Percentiles rank a stretch among this genome's conserved stretches.
These are phyloP conservation scores for Trypanosoma vivax DNA, from an alignment of 208 protist genomes.

Conservation along the genomic window DNA sequence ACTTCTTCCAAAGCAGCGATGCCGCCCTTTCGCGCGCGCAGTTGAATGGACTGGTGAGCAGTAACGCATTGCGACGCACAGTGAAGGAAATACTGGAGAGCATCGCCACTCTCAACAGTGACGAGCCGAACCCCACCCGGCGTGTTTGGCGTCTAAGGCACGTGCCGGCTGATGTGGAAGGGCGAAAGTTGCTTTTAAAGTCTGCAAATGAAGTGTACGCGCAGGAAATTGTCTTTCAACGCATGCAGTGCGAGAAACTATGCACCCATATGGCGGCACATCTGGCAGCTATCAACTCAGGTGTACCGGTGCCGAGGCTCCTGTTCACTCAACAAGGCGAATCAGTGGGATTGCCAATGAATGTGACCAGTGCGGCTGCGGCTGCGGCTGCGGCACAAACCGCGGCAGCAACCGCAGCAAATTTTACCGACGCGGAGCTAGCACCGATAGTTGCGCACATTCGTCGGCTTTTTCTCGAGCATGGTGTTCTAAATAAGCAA, in stretches of 20 bases:
- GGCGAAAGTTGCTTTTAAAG: slow-evolving; percentile 5
- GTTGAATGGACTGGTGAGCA: slow-evolving; percentile 48
- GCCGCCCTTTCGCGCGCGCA: slow-evolving; percentile 40
- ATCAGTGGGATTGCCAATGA: neutral
- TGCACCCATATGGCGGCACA: slow-evolving; percentile 30
- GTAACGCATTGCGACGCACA: slow-evolving; percentile 23
- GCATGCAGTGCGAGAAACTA: slow-evolving; percentile 39
- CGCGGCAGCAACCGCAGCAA: slow-evolving; percentile 7
- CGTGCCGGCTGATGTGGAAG: slow-evolving; percentile 25
- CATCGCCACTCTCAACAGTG: slow-evolving; percentile 41
- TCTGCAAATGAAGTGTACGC: slow-evolving; percentile 29
- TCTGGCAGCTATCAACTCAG: slow-evolving; percentile 36
- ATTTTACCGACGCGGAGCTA: slow-evolving; percentile 36
- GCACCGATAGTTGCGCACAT: slow-evolving; percentile 58
- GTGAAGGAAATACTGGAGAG: slow-evolving; percentile 68
- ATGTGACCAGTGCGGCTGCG: neutral
- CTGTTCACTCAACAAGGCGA: slow-evolving; percentile 12
- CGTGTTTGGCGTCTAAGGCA: slow-evolving; percentile 65
- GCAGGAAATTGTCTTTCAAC: slow-evolving; percentile 41
- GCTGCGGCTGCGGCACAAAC: neutral
- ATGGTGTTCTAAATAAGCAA: slow-evolving; percentile 80
- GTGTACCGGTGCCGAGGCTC: slow-evolving; percentile 26
- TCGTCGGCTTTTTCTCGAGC: slow-evolving; percentile 60
- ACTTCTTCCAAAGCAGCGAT: slow-evolving; percentile 60
- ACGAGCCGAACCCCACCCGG: slow-evolving; percentile 35